Base-by-base conservation (phyloP, 2,329 filamentous ascomycete species). In the Aureobasidium uvarum region DNA sequence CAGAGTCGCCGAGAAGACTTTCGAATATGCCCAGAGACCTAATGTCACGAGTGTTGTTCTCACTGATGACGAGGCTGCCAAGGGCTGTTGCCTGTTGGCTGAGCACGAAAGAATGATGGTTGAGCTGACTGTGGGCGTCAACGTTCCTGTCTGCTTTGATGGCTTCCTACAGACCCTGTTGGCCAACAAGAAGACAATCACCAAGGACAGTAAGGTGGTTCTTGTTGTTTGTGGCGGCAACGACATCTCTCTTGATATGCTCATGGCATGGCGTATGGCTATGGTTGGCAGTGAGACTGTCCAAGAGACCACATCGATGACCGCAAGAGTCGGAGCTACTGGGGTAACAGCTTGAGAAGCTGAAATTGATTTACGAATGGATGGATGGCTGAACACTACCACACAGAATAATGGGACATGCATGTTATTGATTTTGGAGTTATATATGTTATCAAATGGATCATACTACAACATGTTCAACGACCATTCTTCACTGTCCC, bases 81-180 rank as follows among this genome's bases (percentile, higher is more conserved):
- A 87, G 77, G 92, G 87, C 2, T 90, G 89, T 65, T 86, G 89
- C 71, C 81, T 85, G 33, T 88, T 97, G 68, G 88, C 91, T 14
- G 90, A 97, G 69, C 92, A 96, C 67, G 90, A 93, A 71, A 81
- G 89, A 33, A 79, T 94, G 65, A 80, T 96, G 66, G 91, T 96
- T 3, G 94, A 98, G 79, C 81, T 89, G 43, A 87, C 92, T 0
- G 96, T 94, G 74, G 93, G 93, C 0, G 92, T 94, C 6, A 90
- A 89, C 62, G 77, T 96, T 14, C 91, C 89, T 1, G 75, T 85
- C 3, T 86, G 82, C 66, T 92, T 91, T 71, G 85, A 84, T 51
- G 86, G 84, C 0, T 77, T 83, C 52, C 73, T 96, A 71, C 83
- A 87, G 72, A 80, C 81, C 69, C 77, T 74, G 0, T 70, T 86